Evolutionary conservation across 1,139 yeast species (phyloP).

Genomic region (Pichia sp.): DNA sequence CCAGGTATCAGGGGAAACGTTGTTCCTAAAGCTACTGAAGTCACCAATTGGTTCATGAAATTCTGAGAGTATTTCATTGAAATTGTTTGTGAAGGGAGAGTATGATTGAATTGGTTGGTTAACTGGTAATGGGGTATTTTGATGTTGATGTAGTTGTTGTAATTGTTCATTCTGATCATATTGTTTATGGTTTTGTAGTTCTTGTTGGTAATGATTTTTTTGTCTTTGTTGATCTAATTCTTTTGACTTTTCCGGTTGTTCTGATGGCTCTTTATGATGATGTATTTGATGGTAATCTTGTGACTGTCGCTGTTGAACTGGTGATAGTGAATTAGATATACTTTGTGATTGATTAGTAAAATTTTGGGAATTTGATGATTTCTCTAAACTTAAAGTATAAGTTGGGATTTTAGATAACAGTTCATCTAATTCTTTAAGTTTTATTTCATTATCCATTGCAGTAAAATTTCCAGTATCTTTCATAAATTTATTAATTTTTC

Average conservation of each 20-base stretch:
- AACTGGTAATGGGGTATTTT: not conserved
- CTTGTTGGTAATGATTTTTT: too few species aligned
- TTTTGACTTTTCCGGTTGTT: too few species aligned
- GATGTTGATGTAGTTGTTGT: not conserved
- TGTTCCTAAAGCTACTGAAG: slow-evolving; percentile 11
- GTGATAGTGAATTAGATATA: too few species aligned
- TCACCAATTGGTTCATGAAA: slow-evolving; percentile 7
- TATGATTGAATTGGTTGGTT: not conserved
- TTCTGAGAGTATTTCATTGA: slow-evolving; percentile 1
- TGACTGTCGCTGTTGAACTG: too few species aligned
- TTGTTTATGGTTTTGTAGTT: too few species aligned
- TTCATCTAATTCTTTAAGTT: slow-evolving; percentile 27
- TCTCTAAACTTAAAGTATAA: not conserved
- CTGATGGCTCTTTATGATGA: too few species aligned
- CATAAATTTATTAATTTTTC: slow-evolving; percentile 33
- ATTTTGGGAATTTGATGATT: not conserved
- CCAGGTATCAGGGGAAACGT: slow-evolving; percentile 14
- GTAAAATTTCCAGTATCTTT: slow-evolving; percentile 37
- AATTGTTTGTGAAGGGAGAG: not conserved
- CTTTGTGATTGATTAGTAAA: too few species aligned
- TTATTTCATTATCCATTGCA: slow-evolving; percentile 32
- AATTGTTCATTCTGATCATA: not conserved
- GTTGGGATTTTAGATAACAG: slow-evolving; percentile 9
- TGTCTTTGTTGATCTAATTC: too few species aligned
- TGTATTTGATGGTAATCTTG: too few species aligned